Evolutionary conservation across 176 grass and related monocot genomes (phyloP).

Genomic region (Avena sativa): DNA sequence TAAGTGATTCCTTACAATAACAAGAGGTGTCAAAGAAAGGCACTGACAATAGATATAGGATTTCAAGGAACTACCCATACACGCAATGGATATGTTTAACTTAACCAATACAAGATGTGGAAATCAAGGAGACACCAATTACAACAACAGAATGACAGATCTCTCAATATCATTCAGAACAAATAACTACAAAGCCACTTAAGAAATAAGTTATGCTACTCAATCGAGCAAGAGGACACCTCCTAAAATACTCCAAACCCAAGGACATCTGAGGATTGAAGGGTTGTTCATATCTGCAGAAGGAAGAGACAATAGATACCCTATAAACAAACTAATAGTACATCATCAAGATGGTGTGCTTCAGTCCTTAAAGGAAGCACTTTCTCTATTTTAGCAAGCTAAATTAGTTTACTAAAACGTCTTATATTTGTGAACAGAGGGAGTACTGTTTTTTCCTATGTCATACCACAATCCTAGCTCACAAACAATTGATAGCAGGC

Average conservation of each 20-base stretch:
- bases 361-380: neutral
- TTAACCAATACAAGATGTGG: neutral
- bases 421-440: no score
- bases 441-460: neutral
- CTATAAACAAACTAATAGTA: neutral
- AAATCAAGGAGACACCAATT: neutral
- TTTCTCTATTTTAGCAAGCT: no score
- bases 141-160: no score
- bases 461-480: neutral
- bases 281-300: neutral
- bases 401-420: no score
- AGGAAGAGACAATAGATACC: neutral
- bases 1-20: neutral
- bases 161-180: neutral
- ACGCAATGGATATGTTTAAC: neutral
- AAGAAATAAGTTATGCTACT: neutral
- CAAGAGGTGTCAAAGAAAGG: no score
- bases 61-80: neutral
- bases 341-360: neutral
- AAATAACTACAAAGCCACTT: neutral
- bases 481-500: neutral
- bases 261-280: neutral
- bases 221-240: neutral
- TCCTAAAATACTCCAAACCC: neutral
- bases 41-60: neutral